phyloP scores from a whole-genome alignment of 2,329 filamentous ascomycete species.

The Phialophora chinensis region DNA sequence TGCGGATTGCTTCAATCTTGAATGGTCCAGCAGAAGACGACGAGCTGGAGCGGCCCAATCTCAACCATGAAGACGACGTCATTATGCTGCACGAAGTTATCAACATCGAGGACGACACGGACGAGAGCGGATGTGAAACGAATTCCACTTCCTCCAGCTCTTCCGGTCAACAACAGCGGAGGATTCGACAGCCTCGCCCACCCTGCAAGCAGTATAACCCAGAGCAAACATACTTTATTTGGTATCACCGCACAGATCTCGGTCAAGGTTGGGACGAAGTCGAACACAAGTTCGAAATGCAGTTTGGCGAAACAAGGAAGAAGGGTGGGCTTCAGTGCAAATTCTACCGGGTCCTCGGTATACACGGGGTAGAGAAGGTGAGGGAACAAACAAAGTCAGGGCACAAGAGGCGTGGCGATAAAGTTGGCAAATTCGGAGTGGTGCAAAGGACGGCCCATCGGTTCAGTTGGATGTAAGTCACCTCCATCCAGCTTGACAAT shows the following conservation, averaged over 20 bases:
- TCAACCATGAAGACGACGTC: background rate
- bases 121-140: constrained; percentile 2
- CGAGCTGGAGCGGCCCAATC: background rate
- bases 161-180: background rate
- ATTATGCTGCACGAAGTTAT: background rate
- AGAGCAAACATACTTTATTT: constrained; percentile 57
- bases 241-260: constrained; percentile 57
- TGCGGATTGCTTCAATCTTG: constrained; percentile 18
- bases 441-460: constrained; percentile 48
- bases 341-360: constrained; percentile 56
- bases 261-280: constrained; percentile 53
- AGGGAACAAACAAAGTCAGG: constrained; percentile 46
- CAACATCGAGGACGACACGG: background rate
- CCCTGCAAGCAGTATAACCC: constrained; percentile 55
- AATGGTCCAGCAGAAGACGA: constrained; percentile 4
- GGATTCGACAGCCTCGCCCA: constrained; percentile 39
- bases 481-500: background rate
- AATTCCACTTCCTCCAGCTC: background rate
- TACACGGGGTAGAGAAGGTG: constrained; percentile 53
- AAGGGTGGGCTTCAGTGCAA: constrained; percentile 58
- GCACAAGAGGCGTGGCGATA: constrained; percentile 24
- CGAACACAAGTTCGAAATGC: constrained; percentile 50
- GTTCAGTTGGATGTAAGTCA: constrained; percentile 38
- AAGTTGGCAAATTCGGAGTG: constrained; percentile 49
- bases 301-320: constrained; percentile 49